Evolutionary conservation across 371 early-diverging fungal species (phyloP), one percentile per base, ranked within the genome.

Genomic region (Thermomucor indicae-seudaticae): DNA sequence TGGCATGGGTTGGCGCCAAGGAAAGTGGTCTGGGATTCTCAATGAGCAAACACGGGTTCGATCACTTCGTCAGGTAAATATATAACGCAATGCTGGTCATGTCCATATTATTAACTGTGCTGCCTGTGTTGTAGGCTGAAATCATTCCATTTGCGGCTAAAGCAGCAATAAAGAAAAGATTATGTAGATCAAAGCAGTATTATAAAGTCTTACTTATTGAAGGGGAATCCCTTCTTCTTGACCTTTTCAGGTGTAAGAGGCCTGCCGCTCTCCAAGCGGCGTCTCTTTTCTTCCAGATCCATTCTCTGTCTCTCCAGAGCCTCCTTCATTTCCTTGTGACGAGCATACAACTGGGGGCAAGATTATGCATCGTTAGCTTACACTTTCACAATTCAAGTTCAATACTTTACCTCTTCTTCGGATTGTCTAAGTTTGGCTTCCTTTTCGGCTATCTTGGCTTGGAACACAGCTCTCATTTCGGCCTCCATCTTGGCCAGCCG

Each of bases 391-490:
- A n/a, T n/a, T n/a, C n/a, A n/a, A 34, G 28, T 4, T 7, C 19
- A 1, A 51, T 19, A 7, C 3, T n/a, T 58, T 71, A 84, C 81
- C 68, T 97, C 97, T 60, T 95, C 94, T 70, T 97, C 97, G 31
- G 88, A 85, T 64, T 93, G 94, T 74, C 93, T 95, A 58, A 97
- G 75, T 78, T 96, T 96, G 46, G 85, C 70, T 65, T 96, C 96
- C 79, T 96, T 96, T 67, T 97, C 97, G 42, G 92, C 88, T 12
- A 96, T 96, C 78, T 97, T 96, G 54, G 92, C 92, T 64, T 93
- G 91, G 88, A 97, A 96, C 40, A 97, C 95, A 12, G 88, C 80
- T 65, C 91, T 89, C 97, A 97, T 96, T 67, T 97, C 97, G 27
- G 88, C 81, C 70, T 97, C 96, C 96, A 97, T 93, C 81, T 96